Evolutionary conservation across 345 rosid genomes (phyloP).

Genomic region (Theobroma cacao): DNA sequence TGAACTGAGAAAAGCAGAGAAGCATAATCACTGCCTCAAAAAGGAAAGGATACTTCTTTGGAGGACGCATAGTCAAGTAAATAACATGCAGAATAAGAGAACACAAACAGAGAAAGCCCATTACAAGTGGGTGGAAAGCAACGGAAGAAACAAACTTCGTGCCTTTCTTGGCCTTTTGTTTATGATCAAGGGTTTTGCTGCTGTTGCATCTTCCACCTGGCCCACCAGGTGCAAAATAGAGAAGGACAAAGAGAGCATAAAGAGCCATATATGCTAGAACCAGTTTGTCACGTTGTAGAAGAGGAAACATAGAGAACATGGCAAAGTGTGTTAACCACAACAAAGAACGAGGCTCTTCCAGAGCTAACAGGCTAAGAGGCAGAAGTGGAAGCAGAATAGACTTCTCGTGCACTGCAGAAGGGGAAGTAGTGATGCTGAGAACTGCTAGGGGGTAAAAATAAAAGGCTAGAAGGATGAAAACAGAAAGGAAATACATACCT

Average conservation of each 20-base stretch:
- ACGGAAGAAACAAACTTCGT: slow-evolving; percentile 14
- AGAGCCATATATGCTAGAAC: slow-evolving; percentile 58
- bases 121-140: slow-evolving; percentile 22
- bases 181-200: slow-evolving; percentile 3
- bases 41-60: slow-evolving; percentile 60
- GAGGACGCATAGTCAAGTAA: slow-evolving; percentile 57
- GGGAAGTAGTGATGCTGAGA: not conserved
- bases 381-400: slow-evolving; percentile 91
- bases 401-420: slow-evolving; percentile 90
- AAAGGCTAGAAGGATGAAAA: slow-evolving; percentile 7
- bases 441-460: not conserved
- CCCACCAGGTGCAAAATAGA: slow-evolving; percentile 43
- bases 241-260: slow-evolving; percentile 45
- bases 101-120: slow-evolving; percentile 34
- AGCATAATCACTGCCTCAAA: slow-evolving; percentile 73
- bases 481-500: slow-evolving; percentile 36
- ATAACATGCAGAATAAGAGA: slow-evolving; percentile 60
- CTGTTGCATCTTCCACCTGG: slow-evolving; percentile 25
- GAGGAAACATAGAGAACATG: slow-evolving; percentile 92
- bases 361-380: slow-evolving; percentile 70
- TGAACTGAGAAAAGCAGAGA: slow-evolving; percentile 60
- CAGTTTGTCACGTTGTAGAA: slow-evolving; percentile 75
- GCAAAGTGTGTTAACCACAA: slow-evolving; percentile 58
- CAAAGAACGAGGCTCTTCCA: slow-evolving; percentile 53
- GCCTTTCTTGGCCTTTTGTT: not conserved